These are phyloP conservation scores for Vanrija sp. DNA, from an alignment of 1,284 basidiomycete genomes.

Conservation along the genomic window DNA sequence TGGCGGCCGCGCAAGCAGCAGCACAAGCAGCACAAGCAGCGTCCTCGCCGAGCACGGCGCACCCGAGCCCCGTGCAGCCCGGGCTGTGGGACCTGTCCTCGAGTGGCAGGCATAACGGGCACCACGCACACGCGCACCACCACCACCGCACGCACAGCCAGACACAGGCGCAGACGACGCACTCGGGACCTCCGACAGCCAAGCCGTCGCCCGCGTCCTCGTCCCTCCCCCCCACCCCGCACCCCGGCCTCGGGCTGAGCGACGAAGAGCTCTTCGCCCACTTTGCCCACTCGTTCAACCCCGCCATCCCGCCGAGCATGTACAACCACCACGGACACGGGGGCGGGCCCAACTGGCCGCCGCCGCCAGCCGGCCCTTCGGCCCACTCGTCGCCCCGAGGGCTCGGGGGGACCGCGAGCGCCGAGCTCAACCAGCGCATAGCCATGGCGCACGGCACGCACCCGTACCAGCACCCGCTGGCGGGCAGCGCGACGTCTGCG, in stretches of 20 bases:
- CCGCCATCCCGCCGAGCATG: neutral
- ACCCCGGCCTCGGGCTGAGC: neutral
- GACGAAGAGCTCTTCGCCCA: conserved; percentile 6
- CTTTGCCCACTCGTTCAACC: conserved; percentile 1
- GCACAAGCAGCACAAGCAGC: no score
- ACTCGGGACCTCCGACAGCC: conserved; percentile 3
- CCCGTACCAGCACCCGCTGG: neutral
- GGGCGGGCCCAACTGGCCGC: neutral
- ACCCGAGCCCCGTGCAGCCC: no score
- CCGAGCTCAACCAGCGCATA: neutral
- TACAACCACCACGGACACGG: neutral
- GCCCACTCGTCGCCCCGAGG: neutral
- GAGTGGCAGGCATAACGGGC: no score
- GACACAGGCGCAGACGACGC: no score
- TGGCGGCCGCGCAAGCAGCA: no score
- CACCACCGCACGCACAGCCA: neutral
- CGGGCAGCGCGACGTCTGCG: neutral
- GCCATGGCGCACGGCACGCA: neutral
- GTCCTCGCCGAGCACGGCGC: no score
- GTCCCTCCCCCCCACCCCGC: neutral
- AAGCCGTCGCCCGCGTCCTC: conserved; percentile 27
- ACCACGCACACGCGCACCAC: neutral
- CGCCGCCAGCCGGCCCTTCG: neutral
- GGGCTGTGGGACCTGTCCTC: no score
- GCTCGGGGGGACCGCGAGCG: neutral